A percentile compares a stretch with the other conserved stretches of the same genome.
Evolutionary conservation across 331 rosid genomes (phyloP).

Genomic region (Pyrus hybrid): DNA sequence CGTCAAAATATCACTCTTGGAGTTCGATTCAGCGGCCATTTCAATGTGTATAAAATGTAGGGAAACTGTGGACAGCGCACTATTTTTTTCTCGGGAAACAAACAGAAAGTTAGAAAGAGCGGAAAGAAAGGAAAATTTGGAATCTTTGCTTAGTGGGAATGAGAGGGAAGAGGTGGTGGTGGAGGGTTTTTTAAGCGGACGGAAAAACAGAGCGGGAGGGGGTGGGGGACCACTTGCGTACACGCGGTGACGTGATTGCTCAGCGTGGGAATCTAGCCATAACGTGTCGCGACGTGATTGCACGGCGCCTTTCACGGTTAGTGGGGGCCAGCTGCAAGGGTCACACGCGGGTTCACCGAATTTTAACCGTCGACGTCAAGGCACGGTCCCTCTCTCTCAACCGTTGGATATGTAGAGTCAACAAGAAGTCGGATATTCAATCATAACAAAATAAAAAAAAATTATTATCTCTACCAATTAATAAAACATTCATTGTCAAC

Average conservation of each 20-base stretch:
- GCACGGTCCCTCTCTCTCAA: not conserved
- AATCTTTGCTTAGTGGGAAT: not conserved
- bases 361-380: not conserved
- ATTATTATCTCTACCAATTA: no score
- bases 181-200: not conserved
- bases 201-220: not conserved
- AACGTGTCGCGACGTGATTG: not conserved
- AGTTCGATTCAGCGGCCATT: not conserved
- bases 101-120: not conserved
- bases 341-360: not conserved
- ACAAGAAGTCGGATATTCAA: not conserved
- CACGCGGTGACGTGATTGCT: not conserved
- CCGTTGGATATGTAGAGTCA: not conserved
- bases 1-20: conserved; percentile 23
- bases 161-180: not conserved
- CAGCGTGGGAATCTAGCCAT: not conserved
- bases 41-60: not conserved
- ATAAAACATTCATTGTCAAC: no score
- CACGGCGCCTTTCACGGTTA: not conserved
- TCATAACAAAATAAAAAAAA: no score
- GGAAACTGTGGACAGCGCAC: not conserved
- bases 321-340: not conserved
- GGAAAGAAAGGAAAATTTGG: not conserved
- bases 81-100: not conserved
- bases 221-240: not conserved